Percentiles rank a stretch among this genome's conserved stretches.
phyloP scores from a whole-genome alignment of 2,329 filamentous ascomycete species.

The Ophiocordyceps polyrhachis-furcata region DNA sequence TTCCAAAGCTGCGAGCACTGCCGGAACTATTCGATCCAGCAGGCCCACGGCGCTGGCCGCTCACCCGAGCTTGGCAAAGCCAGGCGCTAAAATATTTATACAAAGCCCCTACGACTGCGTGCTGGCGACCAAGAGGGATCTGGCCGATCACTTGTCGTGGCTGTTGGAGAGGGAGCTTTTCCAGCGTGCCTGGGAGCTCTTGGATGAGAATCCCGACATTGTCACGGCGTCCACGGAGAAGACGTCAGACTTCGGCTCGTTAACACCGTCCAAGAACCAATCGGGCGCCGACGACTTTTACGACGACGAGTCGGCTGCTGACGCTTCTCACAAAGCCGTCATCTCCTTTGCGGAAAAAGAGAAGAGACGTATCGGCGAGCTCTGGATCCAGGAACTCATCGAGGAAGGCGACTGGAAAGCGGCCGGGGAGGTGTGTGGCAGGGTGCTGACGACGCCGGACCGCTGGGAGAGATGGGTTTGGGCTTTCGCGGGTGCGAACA shows the following conservation, averaged over 20 bases:
- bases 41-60: conserved; percentile 16
- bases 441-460: conserved; percentile 59
- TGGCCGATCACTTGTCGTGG: conserved; percentile 74
- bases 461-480: conserved; percentile 95
- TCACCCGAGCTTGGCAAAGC: conserved; percentile 36
- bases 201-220: conserved; percentile 74
- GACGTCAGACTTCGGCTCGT: conserved; percentile 18
- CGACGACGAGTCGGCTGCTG: conserved; percentile 42
- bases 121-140: conserved; percentile 72
- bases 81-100: conserved; percentile 62
- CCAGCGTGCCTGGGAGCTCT: conserved; percentile 69
- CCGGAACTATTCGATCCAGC: conserved; percentile 11
- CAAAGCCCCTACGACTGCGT: conserved; percentile 95
- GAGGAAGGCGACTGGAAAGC: conserved; percentile 53
- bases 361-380: conserved; percentile 76
- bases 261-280: conserved; percentile 22
- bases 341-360: conserved; percentile 62
- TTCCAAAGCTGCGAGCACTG: conserved; percentile 20
- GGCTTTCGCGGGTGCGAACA: conserved; percentile 70
- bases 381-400: conserved; percentile 81
- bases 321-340: conserved; percentile 36
- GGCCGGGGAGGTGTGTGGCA: conserved; percentile 66
- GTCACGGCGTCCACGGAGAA: conserved; percentile 24
- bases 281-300: conserved; percentile 44
- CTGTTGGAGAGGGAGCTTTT: conserved; percentile 66